phyloP scores from a whole-genome alignment of 1,139 yeast species.

The Geotrichum aggregatum region DNA sequence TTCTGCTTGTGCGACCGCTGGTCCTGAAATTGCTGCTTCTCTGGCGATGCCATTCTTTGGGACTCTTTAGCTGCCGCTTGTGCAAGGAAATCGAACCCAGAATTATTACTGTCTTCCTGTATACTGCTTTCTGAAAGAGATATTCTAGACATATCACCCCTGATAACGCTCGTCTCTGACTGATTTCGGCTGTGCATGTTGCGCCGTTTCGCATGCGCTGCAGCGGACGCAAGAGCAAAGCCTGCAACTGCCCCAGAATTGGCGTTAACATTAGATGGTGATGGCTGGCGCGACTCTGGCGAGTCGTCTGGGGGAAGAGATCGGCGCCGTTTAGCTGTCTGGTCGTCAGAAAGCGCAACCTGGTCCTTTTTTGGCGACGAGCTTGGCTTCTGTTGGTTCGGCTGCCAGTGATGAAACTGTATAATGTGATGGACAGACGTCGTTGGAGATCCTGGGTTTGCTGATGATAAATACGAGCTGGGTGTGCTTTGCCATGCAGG shows the following conservation, averaged over 20 bases:
- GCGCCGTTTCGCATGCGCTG: slow-evolving; percentile 10
- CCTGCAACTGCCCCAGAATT: not conserved
- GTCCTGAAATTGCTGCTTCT: not conserved
- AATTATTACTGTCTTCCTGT: not conserved
- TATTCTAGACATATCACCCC: slow-evolving; percentile 13
- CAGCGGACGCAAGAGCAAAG: slow-evolving; percentile 8
- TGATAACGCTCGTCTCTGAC: slow-evolving; percentile 18
- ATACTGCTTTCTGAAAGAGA: not conserved
- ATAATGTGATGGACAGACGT: slow-evolving; percentile 24
- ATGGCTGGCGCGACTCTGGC: too few relatives aligned
- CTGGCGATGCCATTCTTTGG: slow-evolving; percentile 4
- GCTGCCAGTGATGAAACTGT: slow-evolving; percentile 26
- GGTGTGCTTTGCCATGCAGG: slow-evolving; percentile 8
- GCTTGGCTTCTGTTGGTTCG: slow-evolving; percentile 18
- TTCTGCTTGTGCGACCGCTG: slow-evolving; percentile 9
- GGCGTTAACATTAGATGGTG: not conserved
- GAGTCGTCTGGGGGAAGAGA: not conserved
- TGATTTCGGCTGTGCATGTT: slow-evolving; percentile 18
- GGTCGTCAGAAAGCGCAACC: not conserved
- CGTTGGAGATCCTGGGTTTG: slow-evolving; percentile 21
- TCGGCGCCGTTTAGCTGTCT: slow-evolving; percentile 14
- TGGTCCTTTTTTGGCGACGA: slow-evolving; percentile 13
- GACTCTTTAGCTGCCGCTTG: slow-evolving; percentile 2
- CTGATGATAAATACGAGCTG: slow-evolving; percentile 8
- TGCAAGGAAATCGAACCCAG: slow-evolving; percentile 7